Base-by-base conservation (phyloP, 768 basidiomycete genomes). In the Rhodotorula babjevae region DNA sequence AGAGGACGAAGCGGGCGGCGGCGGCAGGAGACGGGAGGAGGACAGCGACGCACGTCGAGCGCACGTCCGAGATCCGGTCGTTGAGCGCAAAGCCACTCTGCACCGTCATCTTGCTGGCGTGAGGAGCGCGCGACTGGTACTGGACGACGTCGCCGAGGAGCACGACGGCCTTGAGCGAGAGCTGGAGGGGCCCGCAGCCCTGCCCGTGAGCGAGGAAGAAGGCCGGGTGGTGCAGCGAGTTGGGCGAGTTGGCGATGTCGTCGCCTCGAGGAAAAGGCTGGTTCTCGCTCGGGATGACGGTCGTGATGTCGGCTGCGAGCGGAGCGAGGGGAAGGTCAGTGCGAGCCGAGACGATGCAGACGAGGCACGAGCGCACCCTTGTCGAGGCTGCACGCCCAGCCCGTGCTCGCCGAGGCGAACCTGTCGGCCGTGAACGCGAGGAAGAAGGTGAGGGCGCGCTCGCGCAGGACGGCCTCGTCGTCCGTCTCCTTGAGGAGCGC, bases 371-470 rank as follows among this genome's bases (percentile, higher is more conserved):
- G 31, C 62, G 15, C 33, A 68, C 67, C 53, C 19, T 66, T 65
- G 19, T 72, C 70, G 5, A 72, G 21, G 4, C 40, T 31, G 60
- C 44, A 29, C 1, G 74, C 73, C 76, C 77, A 78, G 4, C 77
- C 77, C 5, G 77, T 78, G 44, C 63, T 59, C 14, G 73, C 71
- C 0, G 61, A 56, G 11, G 76, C 67, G 47, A 75, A 65, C 10
- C 74, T 59, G 53, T 78, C 77, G 29, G 63, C 63, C 49, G 60
- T 64, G 65, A 76, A 65, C 9, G 73, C 76, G 0, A 61, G 27
- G 64, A 67, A 77, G 63, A 75, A 78, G 6, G 69, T 69, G 27
- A 52, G 19, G 44, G 69, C 33, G 12, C 73, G 61, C 61, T 78
- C 73, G 14, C 27, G n/a, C 14, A 68, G 63, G 23, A 65, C 63